Conservation (phyloP, 805 yeast species). For the Zygosaccharomyces bailii region DNA sequence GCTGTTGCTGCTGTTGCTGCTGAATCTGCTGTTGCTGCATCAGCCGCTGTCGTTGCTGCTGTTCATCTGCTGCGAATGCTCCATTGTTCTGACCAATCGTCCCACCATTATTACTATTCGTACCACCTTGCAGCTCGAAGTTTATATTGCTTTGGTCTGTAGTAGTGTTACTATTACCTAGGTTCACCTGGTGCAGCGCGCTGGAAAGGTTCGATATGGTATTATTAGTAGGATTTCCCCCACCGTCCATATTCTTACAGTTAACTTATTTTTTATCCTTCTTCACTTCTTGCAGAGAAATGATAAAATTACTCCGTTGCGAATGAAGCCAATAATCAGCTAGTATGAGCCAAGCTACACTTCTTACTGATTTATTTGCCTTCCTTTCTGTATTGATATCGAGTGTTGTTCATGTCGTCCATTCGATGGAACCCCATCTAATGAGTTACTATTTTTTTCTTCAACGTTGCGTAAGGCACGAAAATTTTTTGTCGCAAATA, state of each 20-base stretch:
- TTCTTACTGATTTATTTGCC: neutral
- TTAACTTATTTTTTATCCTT: neutral
- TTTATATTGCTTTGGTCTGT: slow-evolving; percentile 32
- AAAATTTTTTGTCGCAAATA: neutral
- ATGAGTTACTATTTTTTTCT: neutral
- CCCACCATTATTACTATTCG: slow-evolving; percentile 15
- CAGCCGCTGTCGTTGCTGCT: slow-evolving; percentile 26
- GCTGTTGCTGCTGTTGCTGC: slow-evolving; percentile 11
- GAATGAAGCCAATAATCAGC: neutral
- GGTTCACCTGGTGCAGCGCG: slow-evolving; percentile 36
- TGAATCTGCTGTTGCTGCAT: slow-evolving; percentile 10
- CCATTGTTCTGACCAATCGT: slow-evolving; percentile 14
- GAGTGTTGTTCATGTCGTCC: neutral
- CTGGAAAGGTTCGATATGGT: slow-evolving; percentile 36
- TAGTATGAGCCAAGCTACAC: neutral
- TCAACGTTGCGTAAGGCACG: neutral
- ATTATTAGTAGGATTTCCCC: slow-evolving; percentile 13
- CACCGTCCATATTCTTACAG: slow-evolving; percentile 4
- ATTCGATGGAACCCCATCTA: neutral
- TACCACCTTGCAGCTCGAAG: slow-evolving; percentile 19
- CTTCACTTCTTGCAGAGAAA: neutral
- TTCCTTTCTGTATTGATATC: neutral
- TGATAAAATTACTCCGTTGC: neutral
- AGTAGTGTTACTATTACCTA: slow-evolving; percentile 30
- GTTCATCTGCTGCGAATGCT: slow-evolving; percentile 6